Evolutionary conservation across 176 grass and related monocot genomes (phyloP).

Genomic region (Tuctoria greenei): DNA sequence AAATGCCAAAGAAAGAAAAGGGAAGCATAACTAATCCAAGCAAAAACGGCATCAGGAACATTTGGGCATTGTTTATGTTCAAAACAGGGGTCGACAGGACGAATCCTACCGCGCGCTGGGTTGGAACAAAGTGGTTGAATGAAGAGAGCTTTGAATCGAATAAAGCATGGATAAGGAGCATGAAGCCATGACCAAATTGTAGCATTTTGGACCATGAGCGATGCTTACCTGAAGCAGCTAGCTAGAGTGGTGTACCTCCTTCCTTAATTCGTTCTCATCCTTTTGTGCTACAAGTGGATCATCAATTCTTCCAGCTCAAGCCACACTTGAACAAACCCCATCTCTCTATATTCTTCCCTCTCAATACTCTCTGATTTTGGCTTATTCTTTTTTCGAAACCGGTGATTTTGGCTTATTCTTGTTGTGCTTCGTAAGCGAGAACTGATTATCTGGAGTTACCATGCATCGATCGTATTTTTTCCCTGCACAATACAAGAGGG

Average conservation of each 20-base stretch:
- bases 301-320: neutral
- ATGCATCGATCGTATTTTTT: neutral
- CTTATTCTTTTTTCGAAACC: too few relatives aligned
- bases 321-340: neutral
- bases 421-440: too few relatives aligned
- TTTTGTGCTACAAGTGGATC: neutral
- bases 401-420: neutral
- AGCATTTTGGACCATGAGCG: neutral
- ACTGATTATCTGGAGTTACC: neutral
- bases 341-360: neutral
- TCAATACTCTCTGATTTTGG: neutral
- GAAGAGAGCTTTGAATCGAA: slow-evolving; percentile 41
- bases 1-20: slow-evolving; percentile 13
- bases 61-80: slow-evolving; percentile 29
- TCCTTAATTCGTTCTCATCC: neutral
- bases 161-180: slow-evolving; percentile 39
- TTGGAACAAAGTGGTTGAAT: slow-evolving; percentile 49
- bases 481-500: neutral
- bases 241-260: neutral
- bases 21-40: slow-evolving; percentile 10
- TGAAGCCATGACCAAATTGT: slow-evolving; percentile 33
- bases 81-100: slow-evolving; percentile 35
- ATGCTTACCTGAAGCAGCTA: neutral
- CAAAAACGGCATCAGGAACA: slow-evolving; percentile 9
- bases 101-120: slow-evolving; percentile 43